Percentiles rank a stretch among this genome's conserved stretches.
These are phyloP conservation scores for Chalciporus sphaerocephalus DNA, from an alignment of 768 basidiomycete genomes.

Conservation along the genomic window DNA sequence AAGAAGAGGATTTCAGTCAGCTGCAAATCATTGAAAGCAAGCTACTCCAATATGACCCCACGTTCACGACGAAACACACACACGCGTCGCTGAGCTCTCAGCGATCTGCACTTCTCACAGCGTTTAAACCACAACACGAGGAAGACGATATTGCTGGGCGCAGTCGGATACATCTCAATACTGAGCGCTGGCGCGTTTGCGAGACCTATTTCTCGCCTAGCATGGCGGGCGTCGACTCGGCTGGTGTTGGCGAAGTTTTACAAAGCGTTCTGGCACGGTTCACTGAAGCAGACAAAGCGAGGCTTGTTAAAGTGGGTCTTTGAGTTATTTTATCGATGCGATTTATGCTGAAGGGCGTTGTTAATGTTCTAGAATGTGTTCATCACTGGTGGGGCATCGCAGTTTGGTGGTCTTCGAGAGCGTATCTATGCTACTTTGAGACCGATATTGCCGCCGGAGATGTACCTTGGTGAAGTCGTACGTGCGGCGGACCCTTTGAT, in stretches of 20 bases:
- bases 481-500: slow-evolving; percentile 60
- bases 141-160: slow-evolving; percentile 69
- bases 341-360: background rate
- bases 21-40: slow-evolving; percentile 75
- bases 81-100: slow-evolving; percentile 72
- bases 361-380: slow-evolving; percentile 69
- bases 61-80: slow-evolving; percentile 78
- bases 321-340: background rate
- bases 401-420: slow-evolving; percentile 61
- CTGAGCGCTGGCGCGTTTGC: slow-evolving; percentile 86
- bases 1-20: slow-evolving; percentile 78
- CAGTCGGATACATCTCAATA: slow-evolving; percentile 81
- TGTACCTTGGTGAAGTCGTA: slow-evolving; percentile 54
- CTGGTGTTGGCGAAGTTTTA: slow-evolving; percentile 89
- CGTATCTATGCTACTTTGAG: slow-evolving; percentile 73
- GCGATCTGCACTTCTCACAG: slow-evolving; percentile 79
- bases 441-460: slow-evolving; percentile 81
- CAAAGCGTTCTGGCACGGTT: slow-evolving; percentile 79
- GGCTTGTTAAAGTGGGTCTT: slow-evolving; percentile 66
- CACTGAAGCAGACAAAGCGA: slow-evolving; percentile 57
- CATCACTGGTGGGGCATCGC: slow-evolving; percentile 79
- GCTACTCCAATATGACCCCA: slow-evolving; percentile 78
- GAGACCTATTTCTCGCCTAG: slow-evolving; percentile 90
- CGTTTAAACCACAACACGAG: slow-evolving; percentile 77
- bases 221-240: slow-evolving; percentile 95